These are phyloP conservation scores for Pseudocercospora fijiensis DNA, from an alignment of 2,329 filamentous ascomycete genomes.

Conservation along the genomic window DNA sequence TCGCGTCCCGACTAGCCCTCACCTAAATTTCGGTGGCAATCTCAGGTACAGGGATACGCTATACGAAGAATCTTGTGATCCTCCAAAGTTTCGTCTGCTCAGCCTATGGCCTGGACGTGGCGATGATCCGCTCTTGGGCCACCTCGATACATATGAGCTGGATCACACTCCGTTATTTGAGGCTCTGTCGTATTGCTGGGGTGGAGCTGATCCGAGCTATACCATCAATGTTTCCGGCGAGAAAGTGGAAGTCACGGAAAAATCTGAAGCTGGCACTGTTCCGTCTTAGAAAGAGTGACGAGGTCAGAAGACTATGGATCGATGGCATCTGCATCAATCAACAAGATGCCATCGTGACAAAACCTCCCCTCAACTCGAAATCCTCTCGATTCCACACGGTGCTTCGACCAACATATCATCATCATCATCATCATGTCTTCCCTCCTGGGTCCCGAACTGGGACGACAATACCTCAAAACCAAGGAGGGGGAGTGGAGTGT, in stretches of 20 bases:
- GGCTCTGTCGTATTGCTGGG: slow-evolving; percentile 14
- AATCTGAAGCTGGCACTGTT: slow-evolving; percentile 10
- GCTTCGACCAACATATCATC: no score
- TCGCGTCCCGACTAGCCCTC: neutral
- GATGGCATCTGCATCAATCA: slow-evolving; percentile 23
- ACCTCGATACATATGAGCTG: slow-evolving; percentile 5
- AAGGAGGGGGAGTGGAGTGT: neutral
- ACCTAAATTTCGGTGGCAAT: neutral
- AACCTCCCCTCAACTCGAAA: neutral
- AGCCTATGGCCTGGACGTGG: slow-evolving; percentile 4
- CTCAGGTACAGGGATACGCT: slow-evolving; percentile 2
- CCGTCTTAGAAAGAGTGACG: neutral
- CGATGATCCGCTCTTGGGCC: neutral
- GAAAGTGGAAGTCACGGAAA: slow-evolving; percentile 2
- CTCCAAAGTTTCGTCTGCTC: slow-evolving; percentile 3
- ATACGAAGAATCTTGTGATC: neutral
- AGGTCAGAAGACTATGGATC: slow-evolving; percentile 8
- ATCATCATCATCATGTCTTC: neutral
- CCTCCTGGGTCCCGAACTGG: slow-evolving; percentile 16
- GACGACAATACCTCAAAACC: neutral
- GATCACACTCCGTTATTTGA: slow-evolving; percentile 1
- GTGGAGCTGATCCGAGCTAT: neutral
- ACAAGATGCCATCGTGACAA: slow-evolving; percentile 8
- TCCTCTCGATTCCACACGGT: neutral
- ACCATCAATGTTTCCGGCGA: slow-evolving; percentile 6